A percentile compares a stretch with the other conserved stretches of the same genome.
These are phyloP conservation scores for Prunus yedoensis DNA, from an alignment of 331 rosid genomes.

Conservation along the genomic window DNA sequence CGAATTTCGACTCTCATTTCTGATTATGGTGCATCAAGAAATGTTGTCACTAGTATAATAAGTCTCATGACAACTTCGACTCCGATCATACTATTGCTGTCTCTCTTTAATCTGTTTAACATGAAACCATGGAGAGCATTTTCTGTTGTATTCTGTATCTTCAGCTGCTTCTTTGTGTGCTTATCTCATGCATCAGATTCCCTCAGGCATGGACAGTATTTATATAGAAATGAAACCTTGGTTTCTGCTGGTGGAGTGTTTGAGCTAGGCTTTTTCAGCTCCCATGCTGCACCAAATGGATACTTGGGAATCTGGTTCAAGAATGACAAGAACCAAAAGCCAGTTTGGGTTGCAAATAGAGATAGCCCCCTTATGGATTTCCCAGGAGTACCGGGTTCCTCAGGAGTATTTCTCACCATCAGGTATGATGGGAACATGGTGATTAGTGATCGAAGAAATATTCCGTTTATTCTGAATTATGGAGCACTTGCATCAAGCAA, in stretches of 20 bases:
- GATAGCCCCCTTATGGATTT: constrained; percentile 8
- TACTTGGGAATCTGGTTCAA: constrained; percentile 37
- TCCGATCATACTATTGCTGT: not conserved
- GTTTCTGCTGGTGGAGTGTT: constrained; percentile 27
- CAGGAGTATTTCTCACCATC: constrained; percentile 9
- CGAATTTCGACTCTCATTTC: not conserved
- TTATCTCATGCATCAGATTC: constrained; percentile 18
- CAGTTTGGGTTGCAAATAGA: constrained; percentile 34
- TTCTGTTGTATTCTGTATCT: not conserved
- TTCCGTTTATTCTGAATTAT: not conserved
- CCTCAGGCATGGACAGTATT: constrained; percentile 10
- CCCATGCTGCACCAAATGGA: not conserved
- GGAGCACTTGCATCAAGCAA: not conserved
- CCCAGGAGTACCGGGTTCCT: not conserved
- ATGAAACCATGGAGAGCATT: constrained; percentile 4
- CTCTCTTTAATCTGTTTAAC: not conserved
- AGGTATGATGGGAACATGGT: constrained; percentile 20
- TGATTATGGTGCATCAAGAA: not conserved
- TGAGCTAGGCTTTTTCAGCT: constrained; percentile 26
- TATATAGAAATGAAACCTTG: constrained; percentile 6
- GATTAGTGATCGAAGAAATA: constrained; percentile 2
- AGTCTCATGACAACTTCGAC: not conserved
- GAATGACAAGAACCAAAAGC: constrained; percentile 25
- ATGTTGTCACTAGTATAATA: not conserved
- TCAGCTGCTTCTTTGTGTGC: constrained; percentile 7